Evolutionary conservation across 495 filamentous ascomycete species (phyloP), one percentile per base, ranked within the genome.

Genomic region (Penicillium ucsense): DNA sequence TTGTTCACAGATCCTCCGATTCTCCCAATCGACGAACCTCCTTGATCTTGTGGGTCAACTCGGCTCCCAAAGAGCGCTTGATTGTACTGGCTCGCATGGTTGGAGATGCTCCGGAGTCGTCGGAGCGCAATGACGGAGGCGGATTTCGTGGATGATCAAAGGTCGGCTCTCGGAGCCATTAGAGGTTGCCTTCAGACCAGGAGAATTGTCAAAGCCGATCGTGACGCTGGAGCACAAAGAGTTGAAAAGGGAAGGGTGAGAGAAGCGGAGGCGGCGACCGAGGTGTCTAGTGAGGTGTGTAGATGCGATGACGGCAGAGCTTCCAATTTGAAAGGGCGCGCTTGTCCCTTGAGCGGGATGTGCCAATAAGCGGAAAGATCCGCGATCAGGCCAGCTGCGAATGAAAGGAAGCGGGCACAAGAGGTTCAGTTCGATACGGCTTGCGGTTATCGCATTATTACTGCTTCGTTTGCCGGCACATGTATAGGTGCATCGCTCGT

Each of bases 61-160:
- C 66, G 7, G 56, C 63, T 30, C 80, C 79, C 48, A 89, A 73
- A 12, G 82, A 84, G 67, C 85, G 80, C 52, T 75, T 72, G 50
- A 66, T 66, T 40, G 74, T 81, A 41, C 60, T 70, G 46, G 80
- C 79, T 54, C 79, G 76, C 51, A 66, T 61, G 75, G 74, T 78
- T 47, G 53, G 61, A 57, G 58, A 30, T 38, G 45, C 34, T 20
- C 38, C 47, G 54, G 20, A 20, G 5, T 41, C 5, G 39, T 6
- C 31, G 39, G 39, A 48, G 35, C 6, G 39, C 40, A 35, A 47
- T 46, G n/a, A 20, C 20, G 20, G 20, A 20, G 20, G 20, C 20
- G 20, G 20, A 20, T 20, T 20, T 20, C 20, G 20, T 20, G 20
- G 20, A 20, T 20, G 20, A 20, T 20, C 20, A 20, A 20, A 20